Evolutionary conservation across 192 early-diverging fungal genomes (phyloP), one percentile per base, ranked within the genome.

Genomic region (Coemansia brasiliensis): DNA sequence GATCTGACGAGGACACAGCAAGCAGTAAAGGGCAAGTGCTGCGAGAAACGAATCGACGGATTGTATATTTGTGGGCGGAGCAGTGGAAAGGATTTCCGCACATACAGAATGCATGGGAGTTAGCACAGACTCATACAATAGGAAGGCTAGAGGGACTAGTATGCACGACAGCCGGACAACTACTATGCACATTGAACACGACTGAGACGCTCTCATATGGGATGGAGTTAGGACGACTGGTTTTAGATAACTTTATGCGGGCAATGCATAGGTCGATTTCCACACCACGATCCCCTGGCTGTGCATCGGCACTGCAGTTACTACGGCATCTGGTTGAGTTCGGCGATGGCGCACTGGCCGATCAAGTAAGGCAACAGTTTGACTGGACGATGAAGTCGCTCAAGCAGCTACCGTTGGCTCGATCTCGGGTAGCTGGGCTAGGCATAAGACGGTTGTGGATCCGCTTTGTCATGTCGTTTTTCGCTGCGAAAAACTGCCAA

Each of bases 11-110:
- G 7, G 57, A 43, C 10, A 22, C 25, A 1, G 39, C 27, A 15
- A 27, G 48, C 6, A 38, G 38, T 1, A 57, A 64, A 49, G 63
- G 44, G 0, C 62, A 61, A 13, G 46, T 20, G 50, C 61, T 67
- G 11, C 55, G 54, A 17, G 77, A 74, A 46, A n/a, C 63, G 5
- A 48, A 66, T 25, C 50, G 56, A 17, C 77, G 72, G 5, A 61
- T 80, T 0, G 72, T 80, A 11, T 80, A 70, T 50, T 42, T 63
- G 25, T 80, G 77, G 77, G 72, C 64, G 3, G 72, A 61, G n/a
- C 24, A 44, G 15, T 27, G 59, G 13, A 49, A 58, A n/a, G 57
- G 49, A 18, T 69, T 80, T 21, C 15, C 27, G 2, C 50, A 26
- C 10, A 17, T 80, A 3, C 35, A 52, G 12, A 25, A 52, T 12